Evolutionary conservation across 345 rosid genomes (phyloP).

Genomic region (Rhodamnia argentea): DNA sequence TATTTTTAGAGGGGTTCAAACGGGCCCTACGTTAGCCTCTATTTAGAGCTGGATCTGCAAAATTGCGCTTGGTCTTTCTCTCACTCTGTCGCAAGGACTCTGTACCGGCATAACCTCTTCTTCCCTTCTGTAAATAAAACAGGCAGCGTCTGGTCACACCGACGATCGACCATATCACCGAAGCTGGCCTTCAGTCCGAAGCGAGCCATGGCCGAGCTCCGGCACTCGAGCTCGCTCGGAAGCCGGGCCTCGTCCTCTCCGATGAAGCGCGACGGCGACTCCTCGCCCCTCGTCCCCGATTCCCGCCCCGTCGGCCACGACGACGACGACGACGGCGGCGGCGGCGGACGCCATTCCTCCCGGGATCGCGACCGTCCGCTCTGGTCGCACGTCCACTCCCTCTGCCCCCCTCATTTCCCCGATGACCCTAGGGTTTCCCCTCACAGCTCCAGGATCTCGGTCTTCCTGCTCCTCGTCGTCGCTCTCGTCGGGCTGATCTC

Average conservation of each 20-base stretch:
- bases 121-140: no score
- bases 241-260: constrained; percentile 83
- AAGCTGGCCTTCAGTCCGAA: constrained; percentile 44
- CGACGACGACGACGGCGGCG: constrained; percentile 45
- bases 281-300: constrained; percentile 70
- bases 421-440: constrained; percentile 83
- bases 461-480: constrained; percentile 34
- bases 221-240: constrained; percentile 90
- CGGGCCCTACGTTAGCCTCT: no score
- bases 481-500: constrained; percentile 59
- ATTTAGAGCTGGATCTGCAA: not conserved
- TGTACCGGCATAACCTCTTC: not conserved
- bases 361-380: constrained; percentile 84
- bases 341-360: constrained; percentile 38
- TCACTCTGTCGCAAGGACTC: not conserved
- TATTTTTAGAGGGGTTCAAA: not conserved
- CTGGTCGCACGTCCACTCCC: constrained; percentile 34
- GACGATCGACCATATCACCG: not conserved
- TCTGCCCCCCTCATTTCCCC: constrained; percentile 30
- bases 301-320: constrained; percentile 30
- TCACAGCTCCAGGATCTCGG: constrained; percentile 41
- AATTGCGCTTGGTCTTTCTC: not conserved
- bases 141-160: not conserved
- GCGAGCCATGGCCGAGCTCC: constrained; percentile 83
- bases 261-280: constrained; percentile 70